Evolutionary conservation across 805 yeast genomes (phyloP), one percentile per base, ranked within the genome.

Genomic region (Priceomyces melissophilus): DNA sequence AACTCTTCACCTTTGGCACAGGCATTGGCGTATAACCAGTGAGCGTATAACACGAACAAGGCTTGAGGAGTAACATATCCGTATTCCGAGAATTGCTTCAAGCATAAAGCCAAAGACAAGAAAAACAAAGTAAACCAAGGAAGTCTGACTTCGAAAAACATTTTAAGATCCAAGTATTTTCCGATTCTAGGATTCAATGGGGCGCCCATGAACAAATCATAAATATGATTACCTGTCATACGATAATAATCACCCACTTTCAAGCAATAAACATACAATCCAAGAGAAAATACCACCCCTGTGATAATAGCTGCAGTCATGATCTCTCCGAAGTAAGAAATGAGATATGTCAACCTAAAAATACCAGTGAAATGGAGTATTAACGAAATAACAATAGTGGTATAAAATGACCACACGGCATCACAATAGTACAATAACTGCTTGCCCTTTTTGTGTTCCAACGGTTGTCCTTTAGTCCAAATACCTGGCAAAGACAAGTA

Each of bases 1-100:
- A 91, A 73, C 63, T 93, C 98, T 68, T 93, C 99, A 53, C 98
- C 99, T 67, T 93, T 93, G 42, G 96, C 83, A 66, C 98, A 91
- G 2, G 97, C 96, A 58, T 93, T 91, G 46, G 96, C 96, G 59
- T 93, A 93, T 37, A 89, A 71, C 86, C 95, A 93, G 63, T 91
- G 95, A 10, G 96, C 97, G 45, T 84, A 68, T 50, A 87, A 65
- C 30, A 89, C 72, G 48, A 84, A 80, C 35, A 73, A 70, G 34
- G 87, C 82, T 66, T 88, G 96, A 30, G 89, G 79, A 5, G 90
- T 65, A 14, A 85, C 84, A 48, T 75, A 71, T 16, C 99, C 99
- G 56, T 86, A 88, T 1, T 62, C 67, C 52, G 89, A 96, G 54
- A 74, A 78, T 67, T 93, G 99, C 63, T 79, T 82, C 48, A 87